Evolutionary conservation across 2,329 filamentous ascomycete genomes (phyloP).

Genomic region (Claviceps quebecensis): DNA sequence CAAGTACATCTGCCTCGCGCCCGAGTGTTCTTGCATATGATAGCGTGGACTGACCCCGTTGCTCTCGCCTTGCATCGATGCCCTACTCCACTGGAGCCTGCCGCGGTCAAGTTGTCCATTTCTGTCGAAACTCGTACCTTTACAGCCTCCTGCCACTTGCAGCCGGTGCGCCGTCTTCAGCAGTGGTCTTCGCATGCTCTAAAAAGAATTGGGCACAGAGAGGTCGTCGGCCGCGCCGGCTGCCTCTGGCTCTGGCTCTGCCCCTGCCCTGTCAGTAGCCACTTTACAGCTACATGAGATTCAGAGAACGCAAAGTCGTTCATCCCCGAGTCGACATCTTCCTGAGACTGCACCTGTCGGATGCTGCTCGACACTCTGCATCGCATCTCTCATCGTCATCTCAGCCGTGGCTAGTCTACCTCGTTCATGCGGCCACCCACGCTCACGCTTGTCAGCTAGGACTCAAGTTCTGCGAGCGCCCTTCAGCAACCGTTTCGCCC

Average conservation of each 20-base stretch:
- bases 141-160: neutral
- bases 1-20: neutral
- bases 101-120: neutral
- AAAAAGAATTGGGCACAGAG: slow-evolving; percentile 1
- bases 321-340: neutral
- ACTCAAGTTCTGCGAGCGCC: neutral
- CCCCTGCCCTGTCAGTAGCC: neutral
- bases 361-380: neutral
- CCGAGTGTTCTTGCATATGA: neutral
- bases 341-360: neutral
- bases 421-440: neutral
- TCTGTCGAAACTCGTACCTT: neutral
- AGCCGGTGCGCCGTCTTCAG: neutral
- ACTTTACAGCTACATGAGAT: neutral
- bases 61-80: neutral
- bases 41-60: neutral
- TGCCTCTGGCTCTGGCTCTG: neutral
- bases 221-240: neutral
- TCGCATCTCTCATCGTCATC: slow-evolving; percentile 1
- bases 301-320: neutral
- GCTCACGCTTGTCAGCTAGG: neutral
- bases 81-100: neutral
- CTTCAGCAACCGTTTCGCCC: neutral
- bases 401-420: neutral
- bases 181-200: neutral